Evolutionary conservation across 169 alveolate species (phyloP).

Genomic region (Sarcocystis neurona): DNA sequence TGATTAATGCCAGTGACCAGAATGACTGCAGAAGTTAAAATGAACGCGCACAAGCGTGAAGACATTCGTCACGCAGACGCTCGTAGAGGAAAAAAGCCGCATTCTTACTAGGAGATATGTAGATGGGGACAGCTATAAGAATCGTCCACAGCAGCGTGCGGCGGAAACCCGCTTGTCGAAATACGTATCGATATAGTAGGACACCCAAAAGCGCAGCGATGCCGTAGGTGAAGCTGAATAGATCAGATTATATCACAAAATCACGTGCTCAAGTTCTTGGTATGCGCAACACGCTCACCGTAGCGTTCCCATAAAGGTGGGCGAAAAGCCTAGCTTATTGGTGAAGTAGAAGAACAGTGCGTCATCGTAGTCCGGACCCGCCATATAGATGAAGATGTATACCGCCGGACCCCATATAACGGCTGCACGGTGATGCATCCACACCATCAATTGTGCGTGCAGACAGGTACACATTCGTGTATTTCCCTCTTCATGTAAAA

Average conservation of each 20-base stretch:
- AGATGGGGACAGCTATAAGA: conserved; percentile 80
- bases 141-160: conserved; percentile 88
- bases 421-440: conserved; percentile 23
- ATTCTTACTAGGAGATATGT: conserved; percentile 63
- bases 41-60: neutral
- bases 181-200: conserved; percentile 82
- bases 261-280: too few species aligned
- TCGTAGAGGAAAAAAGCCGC: conserved; percentile 17
- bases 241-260: neutral
- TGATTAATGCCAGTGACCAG: conserved; percentile 85
- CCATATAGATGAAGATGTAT: conserved; percentile 83
- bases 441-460: neutral
- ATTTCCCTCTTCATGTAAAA: too few species aligned
- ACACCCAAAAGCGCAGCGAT: conserved; percentile 91
- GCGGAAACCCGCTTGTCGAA: conserved; percentile 84
- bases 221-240: conserved; percentile 85
- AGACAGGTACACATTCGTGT: too few species aligned
- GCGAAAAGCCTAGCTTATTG: conserved; percentile 88
- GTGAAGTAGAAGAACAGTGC: conserved; percentile 94
- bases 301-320: conserved; percentile 93
- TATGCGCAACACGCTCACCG: conserved; percentile 64
- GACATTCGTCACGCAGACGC: neutral
- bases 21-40: conserved; percentile 78
- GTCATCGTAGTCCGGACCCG: conserved; percentile 91
- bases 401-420: conserved; percentile 88